These are phyloP conservation scores for Backusella parvicylindrica DNA, from an alignment of 192 early-diverging fungal species.

Conservation along the genomic window DNA sequence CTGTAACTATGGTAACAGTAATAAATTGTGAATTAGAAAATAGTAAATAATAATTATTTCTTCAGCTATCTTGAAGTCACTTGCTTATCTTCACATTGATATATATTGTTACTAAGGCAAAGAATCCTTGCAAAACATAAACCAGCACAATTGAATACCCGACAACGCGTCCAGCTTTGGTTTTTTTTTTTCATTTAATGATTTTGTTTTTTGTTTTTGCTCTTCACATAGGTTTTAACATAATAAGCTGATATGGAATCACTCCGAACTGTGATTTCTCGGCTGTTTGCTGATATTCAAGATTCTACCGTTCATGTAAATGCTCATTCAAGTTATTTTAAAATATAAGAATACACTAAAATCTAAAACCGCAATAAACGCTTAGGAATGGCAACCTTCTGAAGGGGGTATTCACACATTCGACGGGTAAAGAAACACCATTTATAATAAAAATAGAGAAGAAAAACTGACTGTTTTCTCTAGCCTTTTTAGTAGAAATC, in stretches of 20 bases:
- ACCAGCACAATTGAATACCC: neutral
- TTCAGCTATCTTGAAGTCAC: no score
- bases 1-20: neutral
- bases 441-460: no score
- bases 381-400: conserved; percentile 8
- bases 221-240: neutral
- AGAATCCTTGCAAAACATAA: neutral
- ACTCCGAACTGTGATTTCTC: conserved; percentile 27
- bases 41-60: no score
- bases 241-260: conserved; percentile 14
- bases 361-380: neutral
- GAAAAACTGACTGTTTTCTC: neutral
- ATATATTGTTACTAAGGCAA: no score
- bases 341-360: no score
- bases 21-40: neutral
- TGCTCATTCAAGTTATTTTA: neutral
- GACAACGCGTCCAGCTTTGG: neutral
- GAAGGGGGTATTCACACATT: conserved; percentile 2
- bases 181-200: neutral
- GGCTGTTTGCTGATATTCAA: conserved; percentile 27
- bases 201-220: neutral
- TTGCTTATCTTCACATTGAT: no score
- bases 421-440: conserved; percentile 7
- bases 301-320: conserved; percentile 15
- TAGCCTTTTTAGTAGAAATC: conserved; percentile 25